Evolutionary conservation across 2,329 filamentous ascomycete genomes (phyloP), one percentile per base, ranked within the genome.

Genomic region (Knoxdaviesia capensis): DNA sequence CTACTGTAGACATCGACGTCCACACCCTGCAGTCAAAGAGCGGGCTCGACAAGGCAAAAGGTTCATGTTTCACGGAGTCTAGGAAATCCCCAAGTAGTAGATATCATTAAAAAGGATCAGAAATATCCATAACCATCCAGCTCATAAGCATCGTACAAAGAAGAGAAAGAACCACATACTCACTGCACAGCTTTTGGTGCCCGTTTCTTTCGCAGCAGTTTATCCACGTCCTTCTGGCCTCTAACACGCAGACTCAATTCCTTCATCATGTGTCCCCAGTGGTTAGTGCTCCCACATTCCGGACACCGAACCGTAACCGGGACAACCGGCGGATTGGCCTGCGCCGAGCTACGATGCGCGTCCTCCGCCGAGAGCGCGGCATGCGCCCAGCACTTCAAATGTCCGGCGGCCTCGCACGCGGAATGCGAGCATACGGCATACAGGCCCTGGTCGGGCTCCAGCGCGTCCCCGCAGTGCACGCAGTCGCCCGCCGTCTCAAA

Each of bases 231-330:
- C 44, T 80, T 79, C 43, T 68, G 58, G 1, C 80, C 86, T 29
- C 83, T 69, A 34, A 73, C 63, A 32, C 88, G 69, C 40, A 94
- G 59, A 41, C 71, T 90, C 50, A 93, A 59, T 54, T 93, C 87
- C 53, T 77, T 87, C 62, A 92, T 80, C 60, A 94, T 72, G 39
- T 80, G 71, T 0, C 67, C 64, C 88, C 88, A 96, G 41, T 65
- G 56, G 2, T 86, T 59, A 5, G 63, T 57, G 0, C 64, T 63
- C 1, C 65, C 59, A 53, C 88, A 96, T 20, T 61, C 60, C 0
- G 84, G 84, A 59, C 88, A 96, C 2, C 51, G 57, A 3, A 85
- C 86, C 33, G 65, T 54, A 1, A 71, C 63, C 0, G 88, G 88
- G 1, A 93, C 53, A 1, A 93, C 51, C 3, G 62, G 57, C 4